Evolutionary conservation across 2,329 filamentous ascomycete species (phyloP), one percentile per base, ranked within the genome.

Genomic region (Aspergillus tamarii): DNA sequence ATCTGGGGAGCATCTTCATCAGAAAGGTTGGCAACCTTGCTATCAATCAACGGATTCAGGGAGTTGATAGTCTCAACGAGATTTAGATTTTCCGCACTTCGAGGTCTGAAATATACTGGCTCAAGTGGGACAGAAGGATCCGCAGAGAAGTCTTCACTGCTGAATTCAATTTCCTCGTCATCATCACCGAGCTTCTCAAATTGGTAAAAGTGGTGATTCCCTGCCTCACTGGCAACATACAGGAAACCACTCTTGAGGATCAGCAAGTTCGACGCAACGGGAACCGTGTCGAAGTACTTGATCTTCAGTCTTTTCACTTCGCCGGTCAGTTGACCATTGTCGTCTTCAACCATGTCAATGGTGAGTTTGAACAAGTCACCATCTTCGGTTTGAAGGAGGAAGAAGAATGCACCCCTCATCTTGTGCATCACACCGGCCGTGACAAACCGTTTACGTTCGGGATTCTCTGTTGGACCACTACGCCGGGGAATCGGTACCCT

Each of bases 341-440:
- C 75, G 70, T 96, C 92, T 70, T 94, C 90, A 11, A 89, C 85
- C 89, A 97, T 94, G 67, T 97, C 93, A 64, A 99, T 89, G 0
- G 91, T 97, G 57, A 98, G 87, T 77, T 98, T 98, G 85, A 99
- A 98, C 8, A 99, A 84, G 77, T 99, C 96, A n/a, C 95, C 95
- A 76, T 99, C 96, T 63, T 99, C 95, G 0, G 92, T 93, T 76
- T 99, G 95, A 0, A 99, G 82, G 3, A 99, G 86, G 76, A 98
- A 97, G 83, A 99, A 99, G 81, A 99, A 99, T 1, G 94, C 93
- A 32, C 93, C 93, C 72, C 95, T 94, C 76, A 97, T 89, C 77
- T 96, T 96, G 81, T 99, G 95, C 89, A 98, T 94, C n/a, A 97
- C 93, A 57, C 95, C 95, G 3, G 92, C 87, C 1, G 94, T 89